phyloP scores from a whole-genome alignment of 441 rosid species.

The Manihot esculenta region DNA sequence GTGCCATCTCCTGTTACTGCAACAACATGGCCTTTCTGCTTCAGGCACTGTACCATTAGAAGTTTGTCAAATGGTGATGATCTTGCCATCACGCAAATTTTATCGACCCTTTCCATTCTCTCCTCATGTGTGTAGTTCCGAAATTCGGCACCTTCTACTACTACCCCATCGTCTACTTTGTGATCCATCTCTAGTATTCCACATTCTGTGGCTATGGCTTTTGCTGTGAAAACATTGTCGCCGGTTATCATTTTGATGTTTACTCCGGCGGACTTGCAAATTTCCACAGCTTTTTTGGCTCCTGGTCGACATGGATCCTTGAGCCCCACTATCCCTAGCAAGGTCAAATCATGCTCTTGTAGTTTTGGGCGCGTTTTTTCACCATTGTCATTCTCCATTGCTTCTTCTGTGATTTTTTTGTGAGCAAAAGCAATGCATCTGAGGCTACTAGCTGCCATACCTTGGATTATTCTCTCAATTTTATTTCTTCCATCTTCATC shows the following conservation, averaged over 20 bases:
- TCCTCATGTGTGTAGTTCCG: conserved; percentile 56
- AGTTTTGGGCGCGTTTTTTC: conserved; percentile 21
- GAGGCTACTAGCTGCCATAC: conserved; percentile 79
- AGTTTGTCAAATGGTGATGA: conserved; percentile 84
- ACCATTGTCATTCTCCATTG: conserved; percentile 1
- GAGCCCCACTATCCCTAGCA: conserved; percentile 68
- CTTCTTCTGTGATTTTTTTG: conserved; percentile 33
- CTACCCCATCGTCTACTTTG: conserved; percentile 34
- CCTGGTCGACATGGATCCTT: conserved; percentile 74
- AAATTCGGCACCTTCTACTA: conserved; percentile 65
- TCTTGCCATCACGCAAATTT: conserved; percentile 71
- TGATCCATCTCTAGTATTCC: conserved; percentile 50
- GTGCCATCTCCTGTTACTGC: conserved; percentile 91
- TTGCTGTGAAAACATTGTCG: conserved; percentile 81
- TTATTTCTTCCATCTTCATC: conserved; percentile 37
- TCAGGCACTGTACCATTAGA: conserved; percentile 73
- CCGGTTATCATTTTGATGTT: conserved; percentile 80
- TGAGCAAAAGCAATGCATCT: conserved; percentile 87
- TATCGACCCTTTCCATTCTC: conserved; percentile 54
- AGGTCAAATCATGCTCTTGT: conserved; percentile 49
- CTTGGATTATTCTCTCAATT: conserved; percentile 51
- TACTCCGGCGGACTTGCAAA: conserved; percentile 62
- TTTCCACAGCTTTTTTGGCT: conserved; percentile 57
- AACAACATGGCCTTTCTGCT: conserved; percentile 70
- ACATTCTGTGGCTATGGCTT: conserved; percentile 76